Conservation (phyloP, 306 rosid genomes). For the Inga oerstediana region DNA sequence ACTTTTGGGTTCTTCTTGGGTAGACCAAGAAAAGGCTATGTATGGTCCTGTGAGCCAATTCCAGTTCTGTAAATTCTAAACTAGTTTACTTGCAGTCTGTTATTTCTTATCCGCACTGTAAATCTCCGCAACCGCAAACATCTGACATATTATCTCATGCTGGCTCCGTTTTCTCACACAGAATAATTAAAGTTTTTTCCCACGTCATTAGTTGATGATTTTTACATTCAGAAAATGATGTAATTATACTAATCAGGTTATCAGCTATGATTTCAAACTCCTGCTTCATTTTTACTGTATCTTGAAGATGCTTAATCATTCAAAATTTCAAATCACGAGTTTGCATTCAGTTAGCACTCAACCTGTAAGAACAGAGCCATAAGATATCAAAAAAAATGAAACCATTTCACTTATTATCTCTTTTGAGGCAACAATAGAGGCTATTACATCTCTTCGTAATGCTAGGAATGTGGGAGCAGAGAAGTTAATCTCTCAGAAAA, state of each 20-base stretch:
- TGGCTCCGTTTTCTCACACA: not conserved
- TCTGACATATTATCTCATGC: constrained; percentile 24
- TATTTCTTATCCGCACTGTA: constrained; percentile 22
- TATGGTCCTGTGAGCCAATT: constrained; percentile 27
- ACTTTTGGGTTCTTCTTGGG: not conserved
- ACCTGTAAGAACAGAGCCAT: not conserved
- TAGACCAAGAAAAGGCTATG: constrained; percentile 22
- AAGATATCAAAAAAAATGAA: not conserved
- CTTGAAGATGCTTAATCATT: not conserved
- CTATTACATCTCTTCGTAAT: not conserved
- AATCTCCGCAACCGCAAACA: not conserved
- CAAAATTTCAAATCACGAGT: not conserved
- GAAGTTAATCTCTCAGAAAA: not conserved
- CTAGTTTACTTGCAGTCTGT: constrained; percentile 38
- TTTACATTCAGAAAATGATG: not conserved
- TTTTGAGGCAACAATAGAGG: not conserved
- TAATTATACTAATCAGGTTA: too few relatives aligned
- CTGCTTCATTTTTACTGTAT: not conserved
- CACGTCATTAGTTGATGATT: not conserved
- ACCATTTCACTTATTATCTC: not conserved
- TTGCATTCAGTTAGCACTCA: not conserved
- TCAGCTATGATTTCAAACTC: not conserved
- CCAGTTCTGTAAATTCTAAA: constrained; percentile 27
- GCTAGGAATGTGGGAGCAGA: not conserved
- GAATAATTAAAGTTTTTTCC: not conserved